phyloP scores from a whole-genome alignment of 2,329 filamentous ascomycete genomes.

The Claviceps quebecensis region DNA sequence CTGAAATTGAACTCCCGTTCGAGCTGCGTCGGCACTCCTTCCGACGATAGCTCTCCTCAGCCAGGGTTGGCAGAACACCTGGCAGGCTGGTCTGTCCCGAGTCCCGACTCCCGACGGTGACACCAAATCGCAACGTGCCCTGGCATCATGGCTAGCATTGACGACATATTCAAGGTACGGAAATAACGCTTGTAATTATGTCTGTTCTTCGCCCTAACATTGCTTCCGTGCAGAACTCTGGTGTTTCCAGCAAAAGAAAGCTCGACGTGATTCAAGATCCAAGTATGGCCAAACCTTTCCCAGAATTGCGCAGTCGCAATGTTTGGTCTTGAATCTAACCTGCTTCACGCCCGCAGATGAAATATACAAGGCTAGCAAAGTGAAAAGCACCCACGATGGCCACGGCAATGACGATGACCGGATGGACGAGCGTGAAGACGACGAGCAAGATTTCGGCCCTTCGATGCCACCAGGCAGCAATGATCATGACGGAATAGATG shows the following conservation, averaged over 20 bases:
- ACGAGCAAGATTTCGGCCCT: slow-evolving; percentile 35
- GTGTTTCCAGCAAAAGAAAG: slow-evolving; percentile 46
- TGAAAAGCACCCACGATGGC: slow-evolving; percentile 27
- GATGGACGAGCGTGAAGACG: slow-evolving; percentile 27
- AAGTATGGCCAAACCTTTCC: slow-evolving; percentile 28
- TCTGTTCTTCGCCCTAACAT: background rate
- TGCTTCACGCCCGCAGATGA: slow-evolving; percentile 30
- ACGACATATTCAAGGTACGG: slow-evolving; percentile 42
- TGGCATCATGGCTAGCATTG: slow-evolving; percentile 37
- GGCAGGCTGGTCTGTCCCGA: background rate
- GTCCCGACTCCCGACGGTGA: background rate
- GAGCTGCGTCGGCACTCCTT: background rate
- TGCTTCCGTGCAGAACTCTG: slow-evolving; percentile 21
- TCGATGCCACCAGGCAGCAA: slow-evolving; percentile 32
- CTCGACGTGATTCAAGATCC: slow-evolving; percentile 47
- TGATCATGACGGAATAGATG: slow-evolving; percentile 36
- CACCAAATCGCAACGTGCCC: background rate
- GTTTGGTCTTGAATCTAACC: background rate
- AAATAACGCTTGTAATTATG: background rate
- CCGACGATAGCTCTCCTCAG: background rate
- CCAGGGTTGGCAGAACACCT: background rate
- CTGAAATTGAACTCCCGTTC: background rate
- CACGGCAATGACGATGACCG: slow-evolving; percentile 29
- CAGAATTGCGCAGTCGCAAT: background rate
- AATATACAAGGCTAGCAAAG: slow-evolving; percentile 49